Percentiles rank a stretch among this genome's conserved stretches.
phyloP scores from a whole-genome alignment of 2,329 filamentous ascomycete genomes.

The Diaporthe sp. region DNA sequence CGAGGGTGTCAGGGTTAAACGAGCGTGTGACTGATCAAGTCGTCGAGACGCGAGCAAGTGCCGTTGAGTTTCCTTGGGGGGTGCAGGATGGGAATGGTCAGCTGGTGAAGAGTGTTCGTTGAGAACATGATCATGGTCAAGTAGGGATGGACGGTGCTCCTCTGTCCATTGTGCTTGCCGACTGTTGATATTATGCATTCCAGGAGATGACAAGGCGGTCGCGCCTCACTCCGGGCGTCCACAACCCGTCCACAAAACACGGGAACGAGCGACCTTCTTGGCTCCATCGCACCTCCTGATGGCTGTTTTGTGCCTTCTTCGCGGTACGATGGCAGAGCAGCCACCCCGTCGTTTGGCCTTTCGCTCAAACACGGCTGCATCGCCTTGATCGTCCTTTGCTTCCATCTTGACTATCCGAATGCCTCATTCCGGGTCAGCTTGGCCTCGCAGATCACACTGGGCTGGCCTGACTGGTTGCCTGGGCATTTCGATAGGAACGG shows the following conservation, averaged over 20 bases:
- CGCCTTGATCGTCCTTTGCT: not conserved
- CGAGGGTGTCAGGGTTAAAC: conserved; percentile 4
- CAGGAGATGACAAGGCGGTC: conserved; percentile 13
- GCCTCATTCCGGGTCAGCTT: conserved; percentile 1
- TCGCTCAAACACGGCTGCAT: not conserved
- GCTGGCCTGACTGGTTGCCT: not conserved
- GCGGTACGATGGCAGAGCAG: not conserved
- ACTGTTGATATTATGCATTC: conserved; percentile 22
- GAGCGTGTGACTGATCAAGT: conserved; percentile 14
- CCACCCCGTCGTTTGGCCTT: not conserved
- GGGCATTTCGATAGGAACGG: not conserved
- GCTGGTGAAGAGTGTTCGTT: conserved; percentile 12
- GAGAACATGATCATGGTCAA: not conserved
- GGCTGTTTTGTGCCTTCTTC: not conserved
- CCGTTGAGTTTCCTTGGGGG: not conserved
- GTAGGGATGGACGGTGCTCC: not conserved
- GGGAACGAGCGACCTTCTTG: not conserved
- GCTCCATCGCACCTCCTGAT: conserved; percentile 17
- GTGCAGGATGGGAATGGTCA: conserved; percentile 1
- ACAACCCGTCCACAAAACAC: conserved; percentile 18
- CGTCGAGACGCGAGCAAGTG: not conserved
- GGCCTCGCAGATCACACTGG: conserved; percentile 10
- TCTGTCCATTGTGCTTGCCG: conserved; percentile 15
- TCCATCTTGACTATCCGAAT: not conserved
- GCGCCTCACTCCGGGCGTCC: conserved; percentile 9